Percentiles rank a stretch among this genome's conserved stretches.
Conservation (phyloP, 2,329 filamentous ascomycete species). For the Fusarium austroafricanum region DNA sequence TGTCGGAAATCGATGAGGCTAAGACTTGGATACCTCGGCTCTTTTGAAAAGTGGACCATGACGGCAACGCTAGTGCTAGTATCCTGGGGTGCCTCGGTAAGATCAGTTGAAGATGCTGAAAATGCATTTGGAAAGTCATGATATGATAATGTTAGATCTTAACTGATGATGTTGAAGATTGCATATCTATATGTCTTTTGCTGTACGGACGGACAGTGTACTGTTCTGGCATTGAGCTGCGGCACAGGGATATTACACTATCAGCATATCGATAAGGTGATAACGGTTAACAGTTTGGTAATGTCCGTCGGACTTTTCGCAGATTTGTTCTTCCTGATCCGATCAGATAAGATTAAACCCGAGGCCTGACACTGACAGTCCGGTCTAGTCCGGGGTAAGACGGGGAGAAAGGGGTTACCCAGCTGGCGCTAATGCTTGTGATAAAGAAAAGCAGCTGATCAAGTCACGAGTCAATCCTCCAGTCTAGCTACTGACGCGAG, state of each 20-base stretch:
- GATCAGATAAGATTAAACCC: constrained; percentile 23
- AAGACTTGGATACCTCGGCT: constrained; percentile 32
- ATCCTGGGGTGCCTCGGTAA: constrained; percentile 11
- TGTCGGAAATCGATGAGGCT: constrained; percentile 30
- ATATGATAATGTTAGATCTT: neutral
- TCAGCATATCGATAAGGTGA: neutral
- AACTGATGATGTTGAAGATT: no score
- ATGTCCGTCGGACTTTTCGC: neutral
- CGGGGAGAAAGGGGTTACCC: neutral
- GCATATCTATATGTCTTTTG: no score
- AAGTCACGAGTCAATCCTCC: neutral
- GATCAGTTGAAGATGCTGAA: neutral
- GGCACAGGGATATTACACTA: no score
- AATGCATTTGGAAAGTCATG: neutral
- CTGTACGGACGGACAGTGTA: no score
- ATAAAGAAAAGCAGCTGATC: neutral
- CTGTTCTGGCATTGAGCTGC: no score
- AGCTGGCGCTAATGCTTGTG: neutral
- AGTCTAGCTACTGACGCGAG: neutral
- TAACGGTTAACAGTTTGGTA: neutral
- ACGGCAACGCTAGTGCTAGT: neutral
- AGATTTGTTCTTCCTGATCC: neutral
- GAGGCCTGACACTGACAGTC: neutral
- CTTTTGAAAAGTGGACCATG: constrained; percentile 16
- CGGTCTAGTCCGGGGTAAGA: neutral